Evolutionary conservation across 805 yeast species (phyloP), one percentile per base, ranked within the genome.

Genomic region (Kazachstania bromeliacearum): DNA sequence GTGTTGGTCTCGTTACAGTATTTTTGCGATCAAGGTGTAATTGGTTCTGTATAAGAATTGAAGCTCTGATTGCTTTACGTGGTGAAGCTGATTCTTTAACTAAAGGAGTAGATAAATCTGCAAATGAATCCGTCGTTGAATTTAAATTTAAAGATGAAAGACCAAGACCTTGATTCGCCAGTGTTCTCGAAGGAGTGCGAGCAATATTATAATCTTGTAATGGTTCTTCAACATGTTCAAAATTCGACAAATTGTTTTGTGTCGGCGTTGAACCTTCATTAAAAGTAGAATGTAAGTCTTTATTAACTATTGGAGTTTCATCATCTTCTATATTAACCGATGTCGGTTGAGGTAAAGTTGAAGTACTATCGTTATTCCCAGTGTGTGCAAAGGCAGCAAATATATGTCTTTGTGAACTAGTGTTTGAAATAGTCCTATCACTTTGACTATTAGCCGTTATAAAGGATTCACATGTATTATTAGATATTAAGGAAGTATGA

Each of bases 61-160:
- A 50, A 2, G 48, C 42, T 28, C 52, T 39, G 7, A 50, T 47
- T 1, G 53, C 51, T 27, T 38, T 43, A 5, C 38, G 38, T 6
- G 52, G 50, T 1, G 51, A 45, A 15, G 28, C 17, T 5, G 24
- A 14, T 23, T 17, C 21, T 9, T 28, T 19, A 3, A 19, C 24
- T 10, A 14, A 6, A 5, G 24, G 34, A n/a, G 6, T 16, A 7
- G 17, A 10, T 8, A 14, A 37, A 17, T n/a, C 18, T 8, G 14
- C 12, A 17, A 14, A 20, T 8, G 19, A 14, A 4, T 13, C 22
- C 6, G 12, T 18, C 4, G 24, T 18, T 2, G n/a, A 15, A 10
- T 23, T 4, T 23, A n/a, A n/a, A 23, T n/a, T 23, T 23, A 3
- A 3, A 10, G n/a, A 10, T n/a, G 19, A 7, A 19, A 18, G 8